phyloP scores from a whole-genome alignment of 306 rosid species.

The Elaeagnus macrophylla region DNA sequence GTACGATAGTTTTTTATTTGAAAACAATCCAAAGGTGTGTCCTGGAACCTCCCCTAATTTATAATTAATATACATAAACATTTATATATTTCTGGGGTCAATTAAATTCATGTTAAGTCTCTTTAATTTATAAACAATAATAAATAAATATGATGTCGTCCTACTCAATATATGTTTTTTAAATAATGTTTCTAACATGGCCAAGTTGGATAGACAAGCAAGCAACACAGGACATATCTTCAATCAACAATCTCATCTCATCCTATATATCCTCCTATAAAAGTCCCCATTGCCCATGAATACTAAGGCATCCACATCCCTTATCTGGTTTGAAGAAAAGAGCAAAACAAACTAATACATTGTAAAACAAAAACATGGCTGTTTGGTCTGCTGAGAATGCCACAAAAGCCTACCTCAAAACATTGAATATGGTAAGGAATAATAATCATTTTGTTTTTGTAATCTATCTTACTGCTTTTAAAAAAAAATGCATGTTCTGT shows the following conservation, averaged over 20 bases:
- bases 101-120: too few relatives aligned
- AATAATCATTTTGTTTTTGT: background rate
- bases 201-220: background rate
- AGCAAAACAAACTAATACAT: conserved; percentile 1
- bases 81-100: background rate
- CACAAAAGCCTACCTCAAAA: conserved; percentile 76
- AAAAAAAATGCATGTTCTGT: too few relatives aligned
- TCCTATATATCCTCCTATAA: conserved; percentile 4
- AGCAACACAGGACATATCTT: background rate
- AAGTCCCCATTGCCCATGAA: background rate
- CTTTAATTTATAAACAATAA: too few relatives aligned
- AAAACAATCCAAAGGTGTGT: too few relatives aligned
- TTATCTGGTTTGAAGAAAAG: background rate
- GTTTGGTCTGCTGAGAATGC: conserved; percentile 97
- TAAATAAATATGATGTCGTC: too few relatives aligned
- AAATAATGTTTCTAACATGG: conserved; percentile 15
- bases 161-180: background rate
- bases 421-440: conserved; percentile 64
- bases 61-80: too few relatives aligned
- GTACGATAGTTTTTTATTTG: too few relatives aligned
- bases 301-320: too few relatives aligned
- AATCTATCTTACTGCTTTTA: too few relatives aligned
- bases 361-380: conserved; percentile 41
- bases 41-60: too few relatives aligned
- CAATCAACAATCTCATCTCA: background rate